Conservation (phyloP, 306 rosid species). For the apple (Malus domestica) region ASM211411v1 NC_041791.1:31879001-31879500, state of each 20-base stretch:
- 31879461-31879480: too few relatives aligned
- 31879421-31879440: too few relatives aligned
- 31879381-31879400: too few relatives aligned
- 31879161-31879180: too few relatives aligned
- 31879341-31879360: neutral
- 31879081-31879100: neutral
- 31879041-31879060: slow-evolving; percentile 24
- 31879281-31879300: neutral
- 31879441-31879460: too few relatives aligned
- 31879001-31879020: slow-evolving; percentile 45
- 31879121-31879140: neutral
- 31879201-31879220: neutral
- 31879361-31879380: neutral
- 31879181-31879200: neutral
- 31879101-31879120: neutral
- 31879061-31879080: neutral
- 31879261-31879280: neutral
- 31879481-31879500: too few relatives aligned
- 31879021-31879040: slow-evolving; percentile 20
- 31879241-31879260: neutral
- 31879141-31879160: neutral
- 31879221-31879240: neutral
- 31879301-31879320: neutral
- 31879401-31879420: neutral
- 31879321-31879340: too few relatives aligned